Percentiles rank a stretch among this genome's conserved stretches.
Conservation (phyloP, 306 rosid genomes). For the Macrotyloma uniflorum region DNA sequence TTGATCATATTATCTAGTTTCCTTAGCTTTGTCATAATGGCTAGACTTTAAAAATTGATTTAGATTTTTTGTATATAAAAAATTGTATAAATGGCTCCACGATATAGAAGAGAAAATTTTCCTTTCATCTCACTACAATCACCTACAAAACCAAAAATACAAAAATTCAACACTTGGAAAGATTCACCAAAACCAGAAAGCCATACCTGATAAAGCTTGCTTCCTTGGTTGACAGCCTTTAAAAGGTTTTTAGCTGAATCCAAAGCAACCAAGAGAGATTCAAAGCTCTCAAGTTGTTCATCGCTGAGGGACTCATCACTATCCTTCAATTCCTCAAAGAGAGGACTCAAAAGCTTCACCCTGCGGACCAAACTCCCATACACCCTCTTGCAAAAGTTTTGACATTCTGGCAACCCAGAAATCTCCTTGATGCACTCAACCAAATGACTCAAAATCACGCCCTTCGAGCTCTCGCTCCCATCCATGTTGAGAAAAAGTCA, state of each 20-base stretch:
- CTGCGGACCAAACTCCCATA: slow-evolving; percentile 80
- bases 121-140: too few species aligned
- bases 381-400: slow-evolving; percentile 67
- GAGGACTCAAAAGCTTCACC: slow-evolving; percentile 81
- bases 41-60: background rate
- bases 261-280: slow-evolving; percentile 67
- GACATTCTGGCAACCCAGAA: slow-evolving; percentile 70
- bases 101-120: background rate
- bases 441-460: slow-evolving; percentile 53
- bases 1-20: background rate
- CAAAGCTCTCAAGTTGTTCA: slow-evolving; percentile 59
- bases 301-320: slow-evolving; percentile 55
- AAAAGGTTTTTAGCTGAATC: slow-evolving; percentile 67
- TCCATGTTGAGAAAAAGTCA: slow-evolving; percentile 56
- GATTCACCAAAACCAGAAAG: background rate
- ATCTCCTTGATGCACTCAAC: slow-evolving; percentile 65
- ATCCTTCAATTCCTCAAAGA: slow-evolving; percentile 91
- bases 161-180: slow-evolving; percentile 1
- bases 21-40: background rate
- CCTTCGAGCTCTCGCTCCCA: slow-evolving; percentile 47
- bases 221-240: slow-evolving; percentile 66
- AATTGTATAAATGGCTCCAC: background rate
- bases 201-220: slow-evolving; percentile 89
- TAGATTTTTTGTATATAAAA: background rate
- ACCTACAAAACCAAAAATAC: slow-evolving; percentile 15